Evolutionary conservation across 83 land plant species (phyloP).

Genomic region (Diphasiastrum complanatum): DNA sequence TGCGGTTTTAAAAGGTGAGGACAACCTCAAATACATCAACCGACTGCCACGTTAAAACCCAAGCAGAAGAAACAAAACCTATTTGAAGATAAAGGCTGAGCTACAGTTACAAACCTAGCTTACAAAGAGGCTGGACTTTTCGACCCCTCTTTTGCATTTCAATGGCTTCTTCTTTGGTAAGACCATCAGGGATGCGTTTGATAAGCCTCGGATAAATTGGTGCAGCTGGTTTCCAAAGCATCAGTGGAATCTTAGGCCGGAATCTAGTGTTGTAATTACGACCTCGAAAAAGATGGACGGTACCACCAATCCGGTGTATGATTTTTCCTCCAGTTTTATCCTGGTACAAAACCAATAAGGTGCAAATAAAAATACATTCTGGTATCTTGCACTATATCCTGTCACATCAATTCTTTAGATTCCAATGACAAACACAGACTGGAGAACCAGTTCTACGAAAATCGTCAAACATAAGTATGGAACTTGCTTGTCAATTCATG

Average conservation of each 20-base stretch:
- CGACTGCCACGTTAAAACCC: too few relatives aligned
- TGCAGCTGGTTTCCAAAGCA: conserved; percentile 78
- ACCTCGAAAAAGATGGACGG: conserved; percentile 59
- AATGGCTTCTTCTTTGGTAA: conserved; percentile 56
- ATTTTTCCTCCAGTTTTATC: conserved; percentile 83
- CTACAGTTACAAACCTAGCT: conserved; percentile 42
- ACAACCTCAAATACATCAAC: too few relatives aligned
- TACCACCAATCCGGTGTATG: conserved; percentile 59
- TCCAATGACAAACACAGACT: too few relatives aligned
- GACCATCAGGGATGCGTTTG: conserved; percentile 46
- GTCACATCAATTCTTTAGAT: too few relatives aligned
- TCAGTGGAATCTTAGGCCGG: conserved; percentile 60
- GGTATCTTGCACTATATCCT: too few relatives aligned
- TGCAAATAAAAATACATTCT: too few relatives aligned
- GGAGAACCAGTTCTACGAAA: too few relatives aligned
- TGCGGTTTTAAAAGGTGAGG: too few relatives aligned
- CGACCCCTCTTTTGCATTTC: conserved; percentile 59
- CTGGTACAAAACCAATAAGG: conserved; percentile 36
- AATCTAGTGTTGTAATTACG: conserved; percentile 63
- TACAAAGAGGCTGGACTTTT: conserved; percentile 46
- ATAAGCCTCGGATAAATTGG: conserved; percentile 71
- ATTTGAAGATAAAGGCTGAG: not conserved
- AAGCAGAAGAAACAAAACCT: too few relatives aligned
- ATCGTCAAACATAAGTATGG: too few relatives aligned
- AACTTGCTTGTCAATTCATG: too few relatives aligned